A percentile compares a stretch with the other conserved stretches of the same genome.
These are phyloP conservation scores for Neckera pumila DNA, from an alignment of 225 moss, liverwort and hornwort genomes.

Conservation along the genomic window DNA sequence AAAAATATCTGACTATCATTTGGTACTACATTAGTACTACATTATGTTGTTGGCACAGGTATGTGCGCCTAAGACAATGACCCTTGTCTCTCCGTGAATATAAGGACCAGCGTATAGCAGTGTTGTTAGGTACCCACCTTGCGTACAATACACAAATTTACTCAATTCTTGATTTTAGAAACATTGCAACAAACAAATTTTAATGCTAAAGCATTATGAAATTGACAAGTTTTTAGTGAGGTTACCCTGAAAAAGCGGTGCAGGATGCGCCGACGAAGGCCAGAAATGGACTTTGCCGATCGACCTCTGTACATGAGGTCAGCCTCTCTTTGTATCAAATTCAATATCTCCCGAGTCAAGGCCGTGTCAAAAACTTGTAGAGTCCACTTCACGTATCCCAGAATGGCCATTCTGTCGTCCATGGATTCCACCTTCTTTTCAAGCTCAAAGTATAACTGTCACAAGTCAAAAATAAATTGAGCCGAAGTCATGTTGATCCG, in stretches of 20 bases:
- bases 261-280: slow-evolving; percentile 61
- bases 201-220: not conserved
- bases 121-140: not conserved
- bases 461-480: not conserved
- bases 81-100: not conserved
- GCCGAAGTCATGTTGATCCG: not conserved
- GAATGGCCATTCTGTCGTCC: slow-evolving; percentile 81
- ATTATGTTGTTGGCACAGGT: not conserved
- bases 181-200: not conserved
- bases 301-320: slow-evolving; percentile 90
- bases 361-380: slow-evolving; percentile 61
- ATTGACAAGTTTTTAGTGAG: not conserved
- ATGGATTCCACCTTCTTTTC: slow-evolving; percentile 60
- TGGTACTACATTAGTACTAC: not conserved
- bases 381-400: slow-evolving; percentile 95
- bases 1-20: not conserved
- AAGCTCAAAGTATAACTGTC: slow-evolving; percentile 67
- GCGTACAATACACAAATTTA: not conserved
- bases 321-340: slow-evolving; percentile 81
- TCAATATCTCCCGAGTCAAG: slow-evolving; percentile 69
- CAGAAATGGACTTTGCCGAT: slow-evolving; percentile 49
- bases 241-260: slow-evolving; percentile 68
- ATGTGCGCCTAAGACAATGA: not conserved
- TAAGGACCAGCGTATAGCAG: too few relatives aligned
- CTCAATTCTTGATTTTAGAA: not conserved